Base-by-base conservation (phyloP, 306 rosid genomes). In the Bauhinia variegata region DNA sequence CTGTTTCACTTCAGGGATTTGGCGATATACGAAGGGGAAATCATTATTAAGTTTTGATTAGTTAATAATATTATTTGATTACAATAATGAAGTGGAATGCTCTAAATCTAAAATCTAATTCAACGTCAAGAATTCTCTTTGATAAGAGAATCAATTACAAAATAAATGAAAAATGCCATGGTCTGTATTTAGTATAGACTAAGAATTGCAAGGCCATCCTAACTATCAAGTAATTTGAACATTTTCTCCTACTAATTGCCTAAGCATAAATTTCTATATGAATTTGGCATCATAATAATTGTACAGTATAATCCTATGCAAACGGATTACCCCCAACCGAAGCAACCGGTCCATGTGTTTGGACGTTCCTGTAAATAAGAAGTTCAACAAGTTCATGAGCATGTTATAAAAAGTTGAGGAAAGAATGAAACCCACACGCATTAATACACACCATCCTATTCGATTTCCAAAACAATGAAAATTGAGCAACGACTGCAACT, bases 271-370 rank as follows among this genome's bases (percentile, higher is more conserved):
- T 54, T 61, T 67, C 78, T n/a, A n/a, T 44, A 12, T 10, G 53
- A 63, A 71, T 6, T 47, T 60, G 4, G 8, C 53, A 15, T 51
- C 5, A 19, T 47, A 49, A 51, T n/a, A 38, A n/a, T 36, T 69
- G 41, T 52, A 77, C 69, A 72, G 3, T 32, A 60, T 4, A 58
- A 52, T 68, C 62, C 84, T 87, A 92, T 15, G 92, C 92, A 66
- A 92, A 92, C 58, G 95, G 98, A 77, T 92, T 92, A 54, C 96
- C 92, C 72, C 96, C 95, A 4, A 85, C 9, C 0, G 98, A 77
- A 36, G 89, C 85, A 54, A 85, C 89, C 11, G 87, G 77, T 44
- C 88, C 96, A 11, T 75, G 89, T 17, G 84, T 37, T n/a, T 86
- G 72, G 47, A 81, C 81, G 47, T 73, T 87, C 89, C 96, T 92